These are phyloP conservation scores for Rostrohypoxylon terebratum DNA, from an alignment of 495 filamentous ascomycete species.

Conservation along the genomic window DNA sequence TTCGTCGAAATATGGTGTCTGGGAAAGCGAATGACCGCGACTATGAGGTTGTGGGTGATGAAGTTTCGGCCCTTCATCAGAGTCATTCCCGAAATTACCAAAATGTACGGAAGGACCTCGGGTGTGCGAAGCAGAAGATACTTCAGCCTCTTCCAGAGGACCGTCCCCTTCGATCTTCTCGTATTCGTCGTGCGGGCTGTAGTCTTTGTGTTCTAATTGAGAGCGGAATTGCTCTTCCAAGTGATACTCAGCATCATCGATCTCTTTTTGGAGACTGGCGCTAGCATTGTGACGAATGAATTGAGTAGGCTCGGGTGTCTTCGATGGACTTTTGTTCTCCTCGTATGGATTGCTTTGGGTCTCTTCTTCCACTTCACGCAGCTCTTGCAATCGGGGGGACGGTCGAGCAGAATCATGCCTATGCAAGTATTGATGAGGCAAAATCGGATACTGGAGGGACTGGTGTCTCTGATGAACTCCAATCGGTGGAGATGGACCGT, in stretches of 20 bases:
- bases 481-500: slow-evolving; percentile 58
- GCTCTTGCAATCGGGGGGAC: slow-evolving; percentile 67
- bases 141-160: slow-evolving; percentile 30
- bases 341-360: slow-evolving; percentile 58
- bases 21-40: slow-evolving; percentile 67
- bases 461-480: slow-evolving; percentile 68
- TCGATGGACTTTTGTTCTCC: slow-evolving; percentile 60
- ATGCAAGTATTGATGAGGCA: slow-evolving; percentile 65
- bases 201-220: slow-evolving; percentile 75
- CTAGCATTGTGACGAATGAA: slow-evolving; percentile 57
- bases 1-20: slow-evolving; percentile 63
- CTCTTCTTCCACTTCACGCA: slow-evolving; percentile 66
- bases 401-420: slow-evolving; percentile 63
- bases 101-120: slow-evolving; percentile 59
- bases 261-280: slow-evolving; percentile 80
- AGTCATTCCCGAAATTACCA: slow-evolving; percentile 58
- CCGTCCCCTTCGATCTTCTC: slow-evolving; percentile 45
- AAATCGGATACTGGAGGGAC: slow-evolving; percentile 67
- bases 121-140: slow-evolving; percentile 46
- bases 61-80: slow-evolving; percentile 61
- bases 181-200: slow-evolving; percentile 65
- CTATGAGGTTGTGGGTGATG: slow-evolving; percentile 73
- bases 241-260: slow-evolving; percentile 88
- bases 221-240: slow-evolving; percentile 78
- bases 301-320: slow-evolving; percentile 58